phyloP scores from a whole-genome alignment of 1,284 basidiomycete genomes.

The Cryptococcus sp. region DNA sequence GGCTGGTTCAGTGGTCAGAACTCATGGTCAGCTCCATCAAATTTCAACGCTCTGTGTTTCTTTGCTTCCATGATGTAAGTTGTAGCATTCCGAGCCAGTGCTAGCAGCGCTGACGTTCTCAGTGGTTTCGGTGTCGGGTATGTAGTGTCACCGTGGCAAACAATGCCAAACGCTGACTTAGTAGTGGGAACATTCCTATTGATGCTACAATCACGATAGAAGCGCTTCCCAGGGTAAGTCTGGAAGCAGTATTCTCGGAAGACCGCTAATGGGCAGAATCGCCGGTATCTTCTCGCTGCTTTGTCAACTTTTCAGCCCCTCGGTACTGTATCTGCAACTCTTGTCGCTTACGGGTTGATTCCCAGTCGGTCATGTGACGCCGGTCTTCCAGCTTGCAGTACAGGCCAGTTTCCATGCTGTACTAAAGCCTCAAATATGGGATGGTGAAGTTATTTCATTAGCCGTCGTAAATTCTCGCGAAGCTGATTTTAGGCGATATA shows the following conservation, averaged over 20 bases:
- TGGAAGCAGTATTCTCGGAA: background rate
- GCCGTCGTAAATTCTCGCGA: background rate
- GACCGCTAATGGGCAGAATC: constrained; percentile 19
- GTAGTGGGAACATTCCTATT: constrained; percentile 48
- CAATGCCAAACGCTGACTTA: background rate
- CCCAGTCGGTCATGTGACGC: constrained; percentile 24
- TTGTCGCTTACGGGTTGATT: constrained; percentile 52
- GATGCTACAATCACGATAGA: constrained; percentile 74
- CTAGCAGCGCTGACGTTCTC: background rate
- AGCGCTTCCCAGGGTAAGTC: constrained; percentile 24
- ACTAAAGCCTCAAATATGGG: constrained; percentile 54
- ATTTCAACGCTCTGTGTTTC: constrained; percentile 37
- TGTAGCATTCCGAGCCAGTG: no score
- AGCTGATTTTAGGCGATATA: constrained; percentile 17
- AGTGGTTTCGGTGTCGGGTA: constrained; percentile 51
- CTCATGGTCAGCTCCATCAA: constrained; percentile 50
- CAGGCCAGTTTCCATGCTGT: constrained; percentile 53
- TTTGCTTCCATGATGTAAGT: constrained; percentile 13
- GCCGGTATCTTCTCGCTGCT: constrained; percentile 48
- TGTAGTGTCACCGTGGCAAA: background rate
- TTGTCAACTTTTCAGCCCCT: constrained; percentile 31
- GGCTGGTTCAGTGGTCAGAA: background rate
- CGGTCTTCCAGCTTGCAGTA: constrained; percentile 24
- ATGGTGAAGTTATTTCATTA: constrained; percentile 53
- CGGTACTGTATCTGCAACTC: constrained; percentile 55